phyloP scores from a whole-genome alignment of 208 protist genomes.

The Plasmodiophora brassicae region DNA sequence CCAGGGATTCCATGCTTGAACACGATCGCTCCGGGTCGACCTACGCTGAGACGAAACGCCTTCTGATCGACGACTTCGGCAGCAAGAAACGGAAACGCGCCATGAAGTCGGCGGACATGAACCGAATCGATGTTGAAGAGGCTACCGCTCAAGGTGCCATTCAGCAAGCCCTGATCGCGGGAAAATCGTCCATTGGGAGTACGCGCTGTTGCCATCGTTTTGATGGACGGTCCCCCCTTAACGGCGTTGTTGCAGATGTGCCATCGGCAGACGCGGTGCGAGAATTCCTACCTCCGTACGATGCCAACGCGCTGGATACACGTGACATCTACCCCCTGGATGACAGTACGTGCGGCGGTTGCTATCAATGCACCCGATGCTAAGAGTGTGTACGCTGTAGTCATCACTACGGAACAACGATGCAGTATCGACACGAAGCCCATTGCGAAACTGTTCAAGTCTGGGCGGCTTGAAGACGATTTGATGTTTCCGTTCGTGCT shows the following conservation, averaged over 20 bases:
- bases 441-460: too few relatives aligned
- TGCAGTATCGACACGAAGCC: too few relatives aligned
- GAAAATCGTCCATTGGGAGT: not conserved
- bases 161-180: not conserved
- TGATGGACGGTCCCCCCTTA: not conserved
- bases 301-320: too few relatives aligned
- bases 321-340: too few relatives aligned
- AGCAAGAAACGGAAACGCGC: slow-evolving; percentile 15
- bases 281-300: too few relatives aligned
- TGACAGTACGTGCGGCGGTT: too few relatives aligned
- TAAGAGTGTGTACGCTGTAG: too few relatives aligned
- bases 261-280: too few relatives aligned
- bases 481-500: too few relatives aligned
- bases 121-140: not conserved
- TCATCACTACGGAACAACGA: too few relatives aligned
- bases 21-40: not conserved
- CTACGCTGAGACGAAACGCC: not conserved
- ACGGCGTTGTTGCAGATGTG: not conserved
- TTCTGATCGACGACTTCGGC: slow-evolving; percentile 17
- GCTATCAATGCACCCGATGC: too few relatives aligned
- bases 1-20: not conserved
- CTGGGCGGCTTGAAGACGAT: too few relatives aligned
- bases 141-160: not conserved
- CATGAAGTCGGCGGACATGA: not conserved
- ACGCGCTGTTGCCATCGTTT: not conserved